Base-by-base conservation (phyloP, 139 green algal species). In the Coccomyxa sp. region DNA sequence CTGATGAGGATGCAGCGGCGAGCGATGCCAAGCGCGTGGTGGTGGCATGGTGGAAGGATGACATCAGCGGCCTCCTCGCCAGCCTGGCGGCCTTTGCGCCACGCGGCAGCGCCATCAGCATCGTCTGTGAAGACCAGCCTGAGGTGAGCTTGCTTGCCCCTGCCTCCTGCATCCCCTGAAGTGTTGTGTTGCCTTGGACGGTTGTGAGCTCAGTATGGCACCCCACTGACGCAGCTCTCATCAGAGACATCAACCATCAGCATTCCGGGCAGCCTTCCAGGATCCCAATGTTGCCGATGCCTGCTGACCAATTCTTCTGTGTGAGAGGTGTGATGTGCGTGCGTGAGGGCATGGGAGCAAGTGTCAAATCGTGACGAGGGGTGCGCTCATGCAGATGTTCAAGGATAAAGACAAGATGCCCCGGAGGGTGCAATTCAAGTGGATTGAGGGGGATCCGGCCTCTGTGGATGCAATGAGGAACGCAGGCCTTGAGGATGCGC, bases 71-170 rank as follows among this genome's bases (percentile, higher is more conserved):
- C 76, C 76, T 84, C 44, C 18, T 40, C 1, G 37, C 69, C 55
- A 81, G 76, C 76, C 75, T 84, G 55, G 37, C 54, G 22, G 33
- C 34, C 31, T 84, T 81, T 68, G 39, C 81, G 3, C 71, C 81
- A 3, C 70, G 35, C 12, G 81, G 81, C 24, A 81, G 69, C 70
- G 27, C 34, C 6, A 71, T 84, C 39, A 79, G 41, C 12, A 55
- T 84, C 38, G 70, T 84, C 55, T 40, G 38, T 55, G 31, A 75
- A 37, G 39, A 79, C 24, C 72, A 79, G 76, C 81, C 76, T n/a
- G 55, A 84, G 81, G 81, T 81, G 39, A n/a, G 38, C 24, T 2
- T 40, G n/a, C n/a, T n/a, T n/a, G n/a, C n/a, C n/a, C n/a, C n/a
- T n/a, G n/a, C n/a, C n/a, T n/a, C n/a, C n/a, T n/a, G n/a, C n/a